Evolutionary conservation across 2,329 filamentous ascomycete genomes (phyloP).

Genomic region (Hypoxylon sp.): DNA sequence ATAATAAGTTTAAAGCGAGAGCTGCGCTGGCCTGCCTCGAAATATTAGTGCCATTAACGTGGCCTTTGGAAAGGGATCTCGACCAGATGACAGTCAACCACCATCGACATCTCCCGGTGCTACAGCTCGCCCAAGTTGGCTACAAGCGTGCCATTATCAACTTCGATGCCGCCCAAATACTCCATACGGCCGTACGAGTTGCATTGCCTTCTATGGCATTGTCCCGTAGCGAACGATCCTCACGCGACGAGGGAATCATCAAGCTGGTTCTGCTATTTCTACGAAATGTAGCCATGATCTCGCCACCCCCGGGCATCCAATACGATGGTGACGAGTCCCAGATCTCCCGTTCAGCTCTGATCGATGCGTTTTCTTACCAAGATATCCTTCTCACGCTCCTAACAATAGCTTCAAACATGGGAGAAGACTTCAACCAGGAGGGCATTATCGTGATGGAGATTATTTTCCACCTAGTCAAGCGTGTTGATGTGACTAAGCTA

Average conservation of each 20-base stretch:
- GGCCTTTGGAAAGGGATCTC: constrained; percentile 86
- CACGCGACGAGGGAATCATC: constrained; percentile 91
- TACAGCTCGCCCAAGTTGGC: constrained; percentile 87
- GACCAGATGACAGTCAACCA: constrained; percentile 92
- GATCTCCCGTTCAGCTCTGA: constrained; percentile 87
- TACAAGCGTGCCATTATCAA: constrained; percentile 94
- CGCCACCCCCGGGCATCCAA: constrained; percentile 78
- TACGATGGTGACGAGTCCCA: constrained; percentile 92
- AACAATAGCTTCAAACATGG: constrained; percentile 91
- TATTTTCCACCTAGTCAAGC: constrained; percentile 92
- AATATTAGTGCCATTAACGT: constrained; percentile 91
- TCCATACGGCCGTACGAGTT: constrained; percentile 84
- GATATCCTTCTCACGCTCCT: constrained; percentile 89
- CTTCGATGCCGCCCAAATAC: constrained; percentile 80
- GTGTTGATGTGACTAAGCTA: constrained; percentile 84
- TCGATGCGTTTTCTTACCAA: constrained; percentile 90
- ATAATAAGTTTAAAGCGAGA: constrained; percentile 82
- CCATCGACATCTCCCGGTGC: constrained; percentile 89
- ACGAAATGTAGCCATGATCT: constrained; percentile 89
- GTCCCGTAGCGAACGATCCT: constrained; percentile 79
- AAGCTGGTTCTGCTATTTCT: constrained; percentile 91
- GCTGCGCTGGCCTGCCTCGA: constrained; percentile 90
- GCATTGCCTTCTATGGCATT: constrained; percentile 89
- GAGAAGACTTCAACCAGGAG: constrained; percentile 91
- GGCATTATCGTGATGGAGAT: constrained; percentile 93